phyloP scores from a whole-genome alignment of 192 early-diverging fungal genomes.

The Coemansia sp. region DNA sequence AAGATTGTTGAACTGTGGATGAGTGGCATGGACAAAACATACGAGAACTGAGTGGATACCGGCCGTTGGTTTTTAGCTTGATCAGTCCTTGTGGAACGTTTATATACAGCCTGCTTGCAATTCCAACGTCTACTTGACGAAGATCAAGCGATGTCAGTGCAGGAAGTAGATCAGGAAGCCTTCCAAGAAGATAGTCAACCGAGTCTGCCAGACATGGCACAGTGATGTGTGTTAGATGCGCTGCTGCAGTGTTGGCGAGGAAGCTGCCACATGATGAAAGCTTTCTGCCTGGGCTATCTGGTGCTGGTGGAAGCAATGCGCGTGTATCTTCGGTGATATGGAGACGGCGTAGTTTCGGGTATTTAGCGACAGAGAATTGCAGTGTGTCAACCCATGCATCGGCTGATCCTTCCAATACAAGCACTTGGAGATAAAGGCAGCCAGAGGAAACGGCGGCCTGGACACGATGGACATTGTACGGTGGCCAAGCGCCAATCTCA shows the following conservation, averaged over 20 bases:
- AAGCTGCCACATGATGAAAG: slow-evolving; percentile 14
- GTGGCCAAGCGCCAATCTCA: slow-evolving; percentile 42
- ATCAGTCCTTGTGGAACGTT: slow-evolving; percentile 17
- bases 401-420: slow-evolving; percentile 39
- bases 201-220: slow-evolving; percentile 43
- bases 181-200: slow-evolving; percentile 18
- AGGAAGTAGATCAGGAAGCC: slow-evolving; percentile 23
- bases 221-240: slow-evolving; percentile 38
- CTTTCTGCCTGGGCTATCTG: slow-evolving; percentile 19
- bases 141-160: slow-evolving; percentile 27
- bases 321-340: slow-evolving; percentile 45
- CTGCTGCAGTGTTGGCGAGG: slow-evolving; percentile 3
- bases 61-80: slow-evolving; percentile 26
- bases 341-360: slow-evolving; percentile 25
- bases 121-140: slow-evolving; percentile 37
- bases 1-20: background rate
- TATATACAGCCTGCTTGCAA: slow-evolving; percentile 22
- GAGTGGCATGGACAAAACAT: slow-evolving; percentile 23
- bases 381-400: slow-evolving; percentile 37
- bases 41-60: slow-evolving; percentile 35
- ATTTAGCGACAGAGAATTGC: slow-evolving; percentile 21
- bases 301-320: slow-evolving; percentile 33
- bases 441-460: slow-evolving; percentile 19
- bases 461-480: slow-evolving; percentile 42
- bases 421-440: slow-evolving; percentile 19